phyloP scores from a whole-genome alignment of 2,329 filamentous ascomycete genomes.

The Pseudogymnoascus sp. region DNA sequence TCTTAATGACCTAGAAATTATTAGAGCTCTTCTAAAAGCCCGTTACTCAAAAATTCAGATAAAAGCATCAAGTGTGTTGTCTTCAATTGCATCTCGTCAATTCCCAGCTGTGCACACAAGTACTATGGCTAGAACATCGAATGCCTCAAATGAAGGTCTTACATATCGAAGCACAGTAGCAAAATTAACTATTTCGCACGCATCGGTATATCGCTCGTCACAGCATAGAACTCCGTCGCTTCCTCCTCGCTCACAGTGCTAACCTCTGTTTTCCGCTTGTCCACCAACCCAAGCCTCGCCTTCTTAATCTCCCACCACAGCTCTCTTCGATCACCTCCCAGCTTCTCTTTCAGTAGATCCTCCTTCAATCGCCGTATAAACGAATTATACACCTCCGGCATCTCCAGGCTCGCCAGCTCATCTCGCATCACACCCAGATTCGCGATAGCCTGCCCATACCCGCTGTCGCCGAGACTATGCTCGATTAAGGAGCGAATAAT shows the following conservation, averaged over 20 bases:
- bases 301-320: slow-evolving; percentile 71
- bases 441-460: slow-evolving; percentile 68
- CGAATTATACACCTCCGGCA: slow-evolving; percentile 66
- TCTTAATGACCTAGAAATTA: neutral
- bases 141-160: neutral
- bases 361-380: slow-evolving; percentile 65
- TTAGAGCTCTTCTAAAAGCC: neutral
- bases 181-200: slow-evolving; percentile 3
- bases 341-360: slow-evolving; percentile 56
- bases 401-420: slow-evolving; percentile 65
- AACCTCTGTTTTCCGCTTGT: slow-evolving; percentile 49
- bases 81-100: neutral
- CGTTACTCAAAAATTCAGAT: neutral
- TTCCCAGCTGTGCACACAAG: neutral
- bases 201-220: slow-evolving; percentile 3
- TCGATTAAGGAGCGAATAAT: slow-evolving; percentile 63
- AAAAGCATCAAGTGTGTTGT: neutral
- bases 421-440: slow-evolving; percentile 69
- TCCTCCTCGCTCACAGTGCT: slow-evolving; percentile 62
- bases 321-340: slow-evolving; percentile 70
- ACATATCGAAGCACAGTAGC: neutral
- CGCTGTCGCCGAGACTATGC: slow-evolving; percentile 64
- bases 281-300: slow-evolving; percentile 64
- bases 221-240: slow-evolving; percentile 42
- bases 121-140: neutral